Conservation (phyloP, 495 filamentous ascomycete species). For the Lasiosphaeria miniovina region DNA sequence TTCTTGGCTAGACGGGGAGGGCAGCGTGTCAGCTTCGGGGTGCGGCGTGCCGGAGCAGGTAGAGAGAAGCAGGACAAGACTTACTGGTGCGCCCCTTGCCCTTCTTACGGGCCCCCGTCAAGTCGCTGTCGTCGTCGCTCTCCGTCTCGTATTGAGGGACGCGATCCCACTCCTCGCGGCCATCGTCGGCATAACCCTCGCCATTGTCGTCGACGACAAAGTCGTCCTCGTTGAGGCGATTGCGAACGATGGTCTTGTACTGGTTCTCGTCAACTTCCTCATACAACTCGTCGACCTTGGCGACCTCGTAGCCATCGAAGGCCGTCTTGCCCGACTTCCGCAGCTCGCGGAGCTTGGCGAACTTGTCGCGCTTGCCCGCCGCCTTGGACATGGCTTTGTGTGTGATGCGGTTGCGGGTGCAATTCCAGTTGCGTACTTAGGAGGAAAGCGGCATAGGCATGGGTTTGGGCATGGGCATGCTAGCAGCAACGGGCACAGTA, state of each 20-base stretch:
- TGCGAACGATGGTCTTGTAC: constrained; percentile 92
- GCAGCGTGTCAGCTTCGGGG: constrained; percentile 7
- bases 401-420: constrained; percentile 1
- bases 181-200: constrained; percentile 92
- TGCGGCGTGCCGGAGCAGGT: not conserved
- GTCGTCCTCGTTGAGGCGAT: constrained; percentile 88
- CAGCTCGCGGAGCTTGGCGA: constrained; percentile 81
- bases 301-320: constrained; percentile 81
- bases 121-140: constrained; percentile 59
- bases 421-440: too few relatives aligned
- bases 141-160: constrained; percentile 66
- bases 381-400: constrained; percentile 43
- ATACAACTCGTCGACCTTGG: constrained; percentile 81
- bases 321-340: constrained; percentile 87
- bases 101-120: constrained; percentile 49
- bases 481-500: too few relatives aligned
- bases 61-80: constrained; percentile 15
- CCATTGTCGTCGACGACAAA: constrained; percentile 96
- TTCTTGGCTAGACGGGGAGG: constrained; percentile 60
- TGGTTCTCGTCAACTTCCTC: constrained; percentile 96
- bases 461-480: not conserved
- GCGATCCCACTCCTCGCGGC: constrained; percentile 91
- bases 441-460: not conserved
- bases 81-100: constrained; percentile 49
- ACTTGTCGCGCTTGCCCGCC: constrained; percentile 43